Base-by-base conservation (phyloP, 106 monocot genomes). In the Phalaenopsis equestris region DNA sequence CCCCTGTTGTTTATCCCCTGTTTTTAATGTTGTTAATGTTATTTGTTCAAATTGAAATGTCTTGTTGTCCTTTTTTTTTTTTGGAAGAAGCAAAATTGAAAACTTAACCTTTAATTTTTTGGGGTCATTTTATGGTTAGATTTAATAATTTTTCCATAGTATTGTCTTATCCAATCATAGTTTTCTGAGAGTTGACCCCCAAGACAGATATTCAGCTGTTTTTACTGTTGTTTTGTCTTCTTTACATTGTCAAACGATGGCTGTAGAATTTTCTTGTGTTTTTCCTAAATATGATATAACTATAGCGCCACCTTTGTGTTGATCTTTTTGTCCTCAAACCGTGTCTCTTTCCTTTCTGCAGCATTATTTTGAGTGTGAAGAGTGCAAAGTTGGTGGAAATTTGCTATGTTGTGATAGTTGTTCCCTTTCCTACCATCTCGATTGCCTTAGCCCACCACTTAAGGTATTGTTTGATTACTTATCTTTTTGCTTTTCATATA, bases 341-440 rank as follows among this genome's bases (percentile, higher is more conserved):
- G 55, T 74, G 4, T 17, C 1, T 79, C 67, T 15, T 30, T 46
- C 39, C 42, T 41, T 45, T 42, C 81, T 89, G 77, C 89, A 98
- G 98, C 83, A 94, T 78, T 94, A 88, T 58, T 93, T 84, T 81
- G 98, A 92, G 55, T 98, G 98, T 80, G 94, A 88, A 83, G 88
- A 83, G 83, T 98, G 98, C 76, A 84, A 92, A 86, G 82, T 94
- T 87, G 94, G 98, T 80, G 98, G 98, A 76, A 91, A 91, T 88
- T 86, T 98, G 85, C 88, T 98, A 0, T 98, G 94, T 68, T 98
- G 98, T 83, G 94, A 98, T 84, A 91, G 76, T 72, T 98, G 98
- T 84, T 94, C 98, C 77, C 82, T 85, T 16, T 92, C 92, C 18
- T 98, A 91, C 83, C 98, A 98, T 84, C 85, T 94, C 73, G 88